Evolutionary conservation across 495 filamentous ascomycete species (phyloP).

Genomic region (Penicillium turbatum): DNA sequence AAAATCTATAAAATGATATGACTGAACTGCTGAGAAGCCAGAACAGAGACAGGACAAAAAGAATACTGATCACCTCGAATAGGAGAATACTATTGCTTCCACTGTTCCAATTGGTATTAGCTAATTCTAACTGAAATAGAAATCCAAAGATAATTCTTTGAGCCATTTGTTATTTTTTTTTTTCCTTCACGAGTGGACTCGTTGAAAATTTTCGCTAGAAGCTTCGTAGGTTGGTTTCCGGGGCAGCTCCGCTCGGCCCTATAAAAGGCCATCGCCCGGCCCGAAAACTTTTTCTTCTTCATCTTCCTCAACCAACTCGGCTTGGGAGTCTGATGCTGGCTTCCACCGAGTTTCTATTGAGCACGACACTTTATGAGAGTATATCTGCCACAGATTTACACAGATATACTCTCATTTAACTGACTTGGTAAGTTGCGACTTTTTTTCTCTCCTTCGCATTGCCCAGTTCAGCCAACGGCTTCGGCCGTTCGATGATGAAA

Average conservation of each 20-base stretch:
- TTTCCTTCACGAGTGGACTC: not conserved
- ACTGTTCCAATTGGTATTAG: not conserved
- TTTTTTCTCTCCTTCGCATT: conserved; percentile 10
- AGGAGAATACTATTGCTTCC: not conserved
- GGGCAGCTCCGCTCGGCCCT: conserved; percentile 34
- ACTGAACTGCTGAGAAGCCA: not conserved
- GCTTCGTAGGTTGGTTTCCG: conserved; percentile 30
- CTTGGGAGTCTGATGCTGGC: conserved; percentile 14
- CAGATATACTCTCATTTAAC: conserved; percentile 11
- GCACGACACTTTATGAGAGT: not conserved
- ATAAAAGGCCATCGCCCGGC: conserved; percentile 32
- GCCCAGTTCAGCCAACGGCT: conserved; percentile 17
- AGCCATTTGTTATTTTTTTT: not conserved
- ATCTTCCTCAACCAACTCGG: conserved; percentile 15
- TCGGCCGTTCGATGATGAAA: conserved; percentile 45
- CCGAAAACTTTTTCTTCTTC: conserved; percentile 28
- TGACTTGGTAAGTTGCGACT: conserved; percentile 24
- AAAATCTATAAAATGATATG: not conserved
- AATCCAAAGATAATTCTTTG: not conserved
- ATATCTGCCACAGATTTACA: not conserved
- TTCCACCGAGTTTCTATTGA: not conserved
- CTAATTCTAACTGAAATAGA: not conserved
- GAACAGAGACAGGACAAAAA: not conserved
- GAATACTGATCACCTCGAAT: not conserved
- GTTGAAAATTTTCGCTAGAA: conserved; percentile 26